Evolutionary conservation across 768 basidiomycete genomes (phyloP).

Genomic region (Kwoniella heveanensis): DNA sequence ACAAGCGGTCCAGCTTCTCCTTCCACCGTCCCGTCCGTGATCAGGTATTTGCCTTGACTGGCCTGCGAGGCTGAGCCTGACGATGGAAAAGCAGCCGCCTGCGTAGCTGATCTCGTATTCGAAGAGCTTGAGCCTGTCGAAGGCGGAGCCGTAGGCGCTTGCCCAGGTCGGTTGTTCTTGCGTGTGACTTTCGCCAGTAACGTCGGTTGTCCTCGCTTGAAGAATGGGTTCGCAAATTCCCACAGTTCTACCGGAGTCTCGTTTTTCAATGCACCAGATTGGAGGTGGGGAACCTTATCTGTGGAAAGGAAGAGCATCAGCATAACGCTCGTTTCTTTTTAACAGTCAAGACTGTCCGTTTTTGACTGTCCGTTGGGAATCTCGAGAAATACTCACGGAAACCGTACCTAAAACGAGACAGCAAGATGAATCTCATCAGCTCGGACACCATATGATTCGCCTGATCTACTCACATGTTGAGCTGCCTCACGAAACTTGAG

Average conservation of each 20-base stretch:
- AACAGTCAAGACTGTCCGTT: no score
- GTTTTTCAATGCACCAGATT: slow-evolving; percentile 85
- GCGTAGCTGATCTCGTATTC: slow-evolving; percentile 19
- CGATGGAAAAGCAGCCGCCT: background rate
- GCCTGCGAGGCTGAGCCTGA: background rate
- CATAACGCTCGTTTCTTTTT: no score
- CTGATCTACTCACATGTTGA: slow-evolving; percentile 46
- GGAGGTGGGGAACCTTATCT: slow-evolving; percentile 76
- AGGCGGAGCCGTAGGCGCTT: slow-evolving; percentile 29
- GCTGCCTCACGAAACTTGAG: slow-evolving; percentile 56
- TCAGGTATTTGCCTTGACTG: slow-evolving; percentile 23
- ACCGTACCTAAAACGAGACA: slow-evolving; percentile 41
- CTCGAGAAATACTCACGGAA: slow-evolving; percentile 69
- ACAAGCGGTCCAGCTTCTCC: slow-evolving; percentile 40
- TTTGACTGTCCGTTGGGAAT: no score
- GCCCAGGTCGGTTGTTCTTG: slow-evolving; percentile 63
- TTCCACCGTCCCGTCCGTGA: slow-evolving; percentile 48
- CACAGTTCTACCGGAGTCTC: slow-evolving; percentile 62
- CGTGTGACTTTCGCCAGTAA: slow-evolving; percentile 83
- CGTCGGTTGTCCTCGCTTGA: slow-evolving; percentile 84
- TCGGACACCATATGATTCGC: background rate
- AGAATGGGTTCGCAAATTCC: slow-evolving; percentile 91
- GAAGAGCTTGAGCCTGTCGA: slow-evolving; percentile 18
- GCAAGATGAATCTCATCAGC: no score
- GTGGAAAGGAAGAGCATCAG: background rate